Base-by-base conservation (phyloP, 1,139 yeast genomes). In the Sugiyamaella castrensis region DNA sequence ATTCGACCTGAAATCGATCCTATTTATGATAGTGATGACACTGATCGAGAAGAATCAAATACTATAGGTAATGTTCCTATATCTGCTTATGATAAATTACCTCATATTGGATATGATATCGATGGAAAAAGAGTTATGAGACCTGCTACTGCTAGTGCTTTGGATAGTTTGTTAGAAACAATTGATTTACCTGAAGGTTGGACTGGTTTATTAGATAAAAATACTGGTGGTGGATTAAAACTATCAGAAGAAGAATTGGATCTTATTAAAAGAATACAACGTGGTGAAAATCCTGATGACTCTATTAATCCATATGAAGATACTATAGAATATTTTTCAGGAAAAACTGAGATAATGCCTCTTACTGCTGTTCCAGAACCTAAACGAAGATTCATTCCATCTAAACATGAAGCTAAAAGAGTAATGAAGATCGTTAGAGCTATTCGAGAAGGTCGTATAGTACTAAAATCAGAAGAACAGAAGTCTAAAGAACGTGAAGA, bases 101-200 rank as follows among this genome's bases (percentile, higher is more conserved):
- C 98, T 1, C 98, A 94, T 66, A 82, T 92, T 57, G 98, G 98
- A 48, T 92, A 92, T 69, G 94, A 89, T 67, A 89, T 92, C 62
- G 94, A 94, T 67, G 98, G 99, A 63, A 91, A 89, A 67, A 81
- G 98, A 64, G 89, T 92, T 61, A 91, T 94, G 98, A 81, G 99
- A 69, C 99, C 99, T 10, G 98, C 98, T 12, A 86, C 87, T 63
- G 96, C 96, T 8, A 82, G 95, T 50, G 98, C 98, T 1, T 76
- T 94, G 59, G 98, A 92, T 64, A 85, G 84, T 59, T 75, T 92
- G 56, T 73, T 94, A 57, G 98, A 92, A 62, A 75, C 83, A 29
- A 92, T 94, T 56, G 98, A 92, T 55, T 75, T 92, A 56, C 98
- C 98, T 10, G 95, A 87, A 69, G 98, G 98, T 33, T 92, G 98